Percentiles rank a stretch among this genome's conserved stretches.
Conservation (phyloP, 305 asterid species). For the Solanum chacoense region DNA sequence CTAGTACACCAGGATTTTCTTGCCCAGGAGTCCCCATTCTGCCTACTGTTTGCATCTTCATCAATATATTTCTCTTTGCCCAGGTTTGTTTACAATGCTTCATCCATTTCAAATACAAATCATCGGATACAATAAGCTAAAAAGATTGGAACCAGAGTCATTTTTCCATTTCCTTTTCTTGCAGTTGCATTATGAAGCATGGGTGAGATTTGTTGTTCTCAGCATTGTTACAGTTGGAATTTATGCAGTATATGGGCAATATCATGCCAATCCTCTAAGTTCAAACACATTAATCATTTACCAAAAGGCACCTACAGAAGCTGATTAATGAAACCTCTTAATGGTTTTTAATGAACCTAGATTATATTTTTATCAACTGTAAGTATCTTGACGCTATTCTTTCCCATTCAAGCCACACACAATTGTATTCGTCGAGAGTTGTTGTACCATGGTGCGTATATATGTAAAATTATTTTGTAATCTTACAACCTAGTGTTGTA, state of each 20-base stretch:
- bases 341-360: not conserved
- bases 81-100: constrained; percentile 43
- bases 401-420: not conserved
- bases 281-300: constrained; percentile 38
- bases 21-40: constrained; percentile 86
- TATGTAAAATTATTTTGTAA: not conserved
- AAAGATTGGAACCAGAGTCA: constrained; percentile 4
- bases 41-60: constrained; percentile 68
- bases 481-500: not conserved
- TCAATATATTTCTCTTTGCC: constrained; percentile 77
- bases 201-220: constrained; percentile 78
- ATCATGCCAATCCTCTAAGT: constrained; percentile 73
- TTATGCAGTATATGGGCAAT: constrained; percentile 84
- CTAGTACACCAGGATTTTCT: constrained; percentile 66
- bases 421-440: not conserved
- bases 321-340: constrained; percentile 17
- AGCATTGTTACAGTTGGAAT: constrained; percentile 52
- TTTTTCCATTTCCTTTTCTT: constrained; percentile 4
- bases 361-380: not conserved
- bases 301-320: constrained; percentile 51
- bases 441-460: not conserved
- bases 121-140: not conserved
- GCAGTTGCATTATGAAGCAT: constrained; percentile 93
- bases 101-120: not conserved
- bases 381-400: not conserved